Evolutionary conservation across 192 early-diverging fungal genomes (phyloP).

Genomic region (Backusella luteola): DNA sequence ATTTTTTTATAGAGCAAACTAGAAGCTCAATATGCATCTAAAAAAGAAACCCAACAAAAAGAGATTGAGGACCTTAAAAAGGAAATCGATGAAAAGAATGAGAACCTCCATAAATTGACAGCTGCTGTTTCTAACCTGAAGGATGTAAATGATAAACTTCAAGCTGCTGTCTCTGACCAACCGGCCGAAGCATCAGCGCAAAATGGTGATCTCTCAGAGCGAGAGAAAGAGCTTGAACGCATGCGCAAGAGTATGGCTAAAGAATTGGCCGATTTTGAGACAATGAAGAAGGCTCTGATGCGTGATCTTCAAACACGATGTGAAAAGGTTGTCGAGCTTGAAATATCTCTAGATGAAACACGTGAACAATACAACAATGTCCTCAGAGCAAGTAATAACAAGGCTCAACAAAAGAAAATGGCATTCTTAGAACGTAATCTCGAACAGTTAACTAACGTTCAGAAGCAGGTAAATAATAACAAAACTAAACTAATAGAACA

Average conservation of each 20-base stretch:
- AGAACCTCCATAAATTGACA: slow-evolving; percentile 64
- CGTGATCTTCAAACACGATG: slow-evolving; percentile 96
- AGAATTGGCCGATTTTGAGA: slow-evolving; percentile 87
- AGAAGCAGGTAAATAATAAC: slow-evolving; percentile 65
- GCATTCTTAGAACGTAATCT: slow-evolving; percentile 95
- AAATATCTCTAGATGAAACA: slow-evolving; percentile 94
- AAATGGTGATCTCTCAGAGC: slow-evolving; percentile 37
- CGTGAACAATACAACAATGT: slow-evolving; percentile 91
- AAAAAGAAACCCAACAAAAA: slow-evolving; percentile 71
- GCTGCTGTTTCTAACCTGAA: slow-evolving; percentile 62
- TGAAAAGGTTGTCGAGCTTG: slow-evolving; percentile 97
- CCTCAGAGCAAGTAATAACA: slow-evolving; percentile 76
- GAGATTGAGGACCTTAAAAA: slow-evolving; percentile 75
- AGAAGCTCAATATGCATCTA: slow-evolving; percentile 83
- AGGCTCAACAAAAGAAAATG: slow-evolving; percentile 93
- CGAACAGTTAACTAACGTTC: slow-evolving; percentile 93
- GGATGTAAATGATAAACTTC: slow-evolving; percentile 60
- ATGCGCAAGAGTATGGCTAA: slow-evolving; percentile 57
- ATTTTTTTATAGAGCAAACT: slow-evolving; percentile 59
- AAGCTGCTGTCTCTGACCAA: slow-evolving; percentile 29
- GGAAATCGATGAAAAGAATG: slow-evolving; percentile 69
- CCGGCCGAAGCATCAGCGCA: neutral
- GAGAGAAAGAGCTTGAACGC: slow-evolving; percentile 75
- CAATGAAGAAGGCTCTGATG: slow-evolving; percentile 98
- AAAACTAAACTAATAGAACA: slow-evolving; percentile 1